Percentiles rank a stretch among this genome's conserved stretches.
Conservation (phyloP, 2,329 filamentous ascomycete species). For the Colletotrichum agaves region DNA sequence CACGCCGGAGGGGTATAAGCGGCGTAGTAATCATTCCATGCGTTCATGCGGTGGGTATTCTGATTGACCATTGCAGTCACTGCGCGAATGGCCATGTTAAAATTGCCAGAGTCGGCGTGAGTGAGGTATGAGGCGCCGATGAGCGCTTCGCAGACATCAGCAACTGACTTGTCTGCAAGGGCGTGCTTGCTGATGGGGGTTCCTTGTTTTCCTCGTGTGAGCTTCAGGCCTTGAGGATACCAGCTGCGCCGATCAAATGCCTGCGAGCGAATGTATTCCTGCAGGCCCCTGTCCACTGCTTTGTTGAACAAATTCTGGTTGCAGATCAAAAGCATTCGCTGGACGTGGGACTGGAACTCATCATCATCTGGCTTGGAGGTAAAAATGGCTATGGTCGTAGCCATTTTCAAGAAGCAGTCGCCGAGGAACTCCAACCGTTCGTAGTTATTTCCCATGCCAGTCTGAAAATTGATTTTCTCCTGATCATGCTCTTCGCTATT, state of each 20-base stretch:
- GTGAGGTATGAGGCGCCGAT: slow-evolving; percentile 85
- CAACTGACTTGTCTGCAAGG: slow-evolving; percentile 88
- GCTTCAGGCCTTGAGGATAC: slow-evolving; percentile 84
- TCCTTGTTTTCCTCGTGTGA: slow-evolving; percentile 78
- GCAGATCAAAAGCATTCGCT: slow-evolving; percentile 90
- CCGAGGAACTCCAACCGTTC: slow-evolving; percentile 94
- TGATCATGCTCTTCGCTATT: slow-evolving; percentile 79
- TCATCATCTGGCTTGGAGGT: slow-evolving; percentile 79
- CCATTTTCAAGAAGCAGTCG: slow-evolving; percentile 95
- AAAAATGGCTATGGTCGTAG: slow-evolving; percentile 88
- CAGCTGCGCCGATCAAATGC: slow-evolving; percentile 85
- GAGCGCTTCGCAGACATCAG: slow-evolving; percentile 93
- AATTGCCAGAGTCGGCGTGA: slow-evolving; percentile 50
- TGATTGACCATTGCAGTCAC: slow-evolving; percentile 78
- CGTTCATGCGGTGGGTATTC: slow-evolving; percentile 74
- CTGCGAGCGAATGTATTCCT: slow-evolving; percentile 84
- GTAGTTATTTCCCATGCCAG: slow-evolving; percentile 94
- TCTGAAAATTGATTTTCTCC: slow-evolving; percentile 77
- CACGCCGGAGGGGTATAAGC: slow-evolving; percentile 77
- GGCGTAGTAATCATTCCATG: slow-evolving; percentile 78
- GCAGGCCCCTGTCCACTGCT: slow-evolving; percentile 72
- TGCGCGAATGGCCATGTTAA: slow-evolving; percentile 69
- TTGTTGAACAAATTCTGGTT: slow-evolving; percentile 89
- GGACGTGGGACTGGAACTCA: slow-evolving; percentile 89
- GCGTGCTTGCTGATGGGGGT: slow-evolving; percentile 66